These are phyloP conservation scores for Corinectria fuckeliana DNA, from an alignment of 2,329 filamentous ascomycete species.

Conservation along the genomic window DNA sequence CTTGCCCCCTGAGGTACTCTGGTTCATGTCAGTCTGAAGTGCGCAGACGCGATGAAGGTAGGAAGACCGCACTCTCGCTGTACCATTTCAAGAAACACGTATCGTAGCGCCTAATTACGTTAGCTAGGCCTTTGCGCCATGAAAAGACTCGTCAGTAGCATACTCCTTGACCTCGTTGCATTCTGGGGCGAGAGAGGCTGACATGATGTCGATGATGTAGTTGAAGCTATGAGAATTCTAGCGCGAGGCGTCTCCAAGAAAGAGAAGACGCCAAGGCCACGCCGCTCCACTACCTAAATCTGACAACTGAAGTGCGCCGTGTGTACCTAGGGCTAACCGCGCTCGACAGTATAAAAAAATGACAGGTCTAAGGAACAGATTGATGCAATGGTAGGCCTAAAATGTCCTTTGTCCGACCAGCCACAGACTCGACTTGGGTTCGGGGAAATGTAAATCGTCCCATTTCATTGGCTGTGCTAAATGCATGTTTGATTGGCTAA, in stretches of 20 bases:
- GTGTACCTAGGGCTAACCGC: neutral
- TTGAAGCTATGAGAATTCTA: constrained; percentile 29
- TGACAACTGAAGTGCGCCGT: neutral
- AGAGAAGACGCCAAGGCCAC: constrained; percentile 20
- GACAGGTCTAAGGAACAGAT: too few species aligned
- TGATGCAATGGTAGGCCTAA: too few species aligned
- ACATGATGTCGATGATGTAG: constrained; percentile 65
- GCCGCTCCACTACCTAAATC: constrained; percentile 24
- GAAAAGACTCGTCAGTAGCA: constrained; percentile 37
- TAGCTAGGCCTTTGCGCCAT: neutral
- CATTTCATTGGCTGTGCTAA: constrained; percentile 2
- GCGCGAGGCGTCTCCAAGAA: constrained; percentile 8
- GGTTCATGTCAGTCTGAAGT: constrained; percentile 21
- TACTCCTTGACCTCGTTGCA: constrained; percentile 97
- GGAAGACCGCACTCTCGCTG: constrained; percentile 79
- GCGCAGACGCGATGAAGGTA: constrained; percentile 16
- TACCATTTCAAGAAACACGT: constrained; percentile 99
- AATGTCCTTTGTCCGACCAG: neutral
- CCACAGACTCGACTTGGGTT: neutral
- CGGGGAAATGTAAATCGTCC: neutral
- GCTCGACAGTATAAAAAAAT: too few species aligned
- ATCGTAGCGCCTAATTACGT: constrained; percentile 77
- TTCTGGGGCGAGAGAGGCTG: constrained; percentile 90
- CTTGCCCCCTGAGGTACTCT: constrained; percentile 91
- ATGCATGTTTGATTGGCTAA: constrained; percentile 26